Evolutionary conservation across 2,329 filamentous ascomycete genomes (phyloP).

Genomic region (Aspergillus tamarii): DNA sequence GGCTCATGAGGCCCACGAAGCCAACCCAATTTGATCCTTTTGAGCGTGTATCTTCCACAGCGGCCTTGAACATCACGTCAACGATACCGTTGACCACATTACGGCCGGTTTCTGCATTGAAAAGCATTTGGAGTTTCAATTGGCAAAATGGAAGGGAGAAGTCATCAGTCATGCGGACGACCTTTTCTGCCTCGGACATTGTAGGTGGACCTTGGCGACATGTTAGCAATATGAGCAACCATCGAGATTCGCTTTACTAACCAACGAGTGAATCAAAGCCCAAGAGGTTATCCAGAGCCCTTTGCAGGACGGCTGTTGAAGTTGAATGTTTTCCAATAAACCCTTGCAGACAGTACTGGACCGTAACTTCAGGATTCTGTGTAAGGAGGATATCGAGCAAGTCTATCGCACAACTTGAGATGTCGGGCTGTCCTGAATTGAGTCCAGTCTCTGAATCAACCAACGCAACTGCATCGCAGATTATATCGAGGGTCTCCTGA

Average conservation of each 20-base stretch:
- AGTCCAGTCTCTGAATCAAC: slow-evolving; percentile 15
- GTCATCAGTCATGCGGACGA: slow-evolving; percentile 42
- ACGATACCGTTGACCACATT: slow-evolving; percentile 37
- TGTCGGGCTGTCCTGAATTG: slow-evolving; percentile 15
- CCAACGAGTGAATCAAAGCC: slow-evolving; percentile 28
- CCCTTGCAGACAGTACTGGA: slow-evolving; percentile 34
- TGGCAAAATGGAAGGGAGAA: slow-evolving; percentile 49
- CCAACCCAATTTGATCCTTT: slow-evolving; percentile 43
- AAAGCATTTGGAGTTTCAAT: slow-evolving; percentile 46
- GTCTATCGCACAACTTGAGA: slow-evolving; percentile 29
- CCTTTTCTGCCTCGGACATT: slow-evolving; percentile 37
- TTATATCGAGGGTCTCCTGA: slow-evolving; percentile 36
- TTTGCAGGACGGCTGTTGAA: slow-evolving; percentile 31
- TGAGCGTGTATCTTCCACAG: slow-evolving; percentile 38
- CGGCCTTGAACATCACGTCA: slow-evolving; percentile 45
- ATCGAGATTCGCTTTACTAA: slow-evolving; percentile 9
- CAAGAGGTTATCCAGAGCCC: slow-evolving; percentile 39
- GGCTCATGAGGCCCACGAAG: slow-evolving; percentile 42
- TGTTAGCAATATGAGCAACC: slow-evolving; percentile 13
- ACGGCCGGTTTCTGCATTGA: slow-evolving; percentile 33
- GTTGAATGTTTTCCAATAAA: slow-evolving; percentile 32
- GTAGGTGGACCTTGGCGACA: slow-evolving; percentile 8
- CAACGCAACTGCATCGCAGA: slow-evolving; percentile 35
- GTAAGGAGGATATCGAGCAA: slow-evolving; percentile 40
- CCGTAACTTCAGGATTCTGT: slow-evolving; percentile 33